A percentile compares a stretch with the other conserved stretches of the same genome.
Evolutionary conservation across 345 rosid species (phyloP).

Genomic region (Gossypium ekmanianum): DNA sequence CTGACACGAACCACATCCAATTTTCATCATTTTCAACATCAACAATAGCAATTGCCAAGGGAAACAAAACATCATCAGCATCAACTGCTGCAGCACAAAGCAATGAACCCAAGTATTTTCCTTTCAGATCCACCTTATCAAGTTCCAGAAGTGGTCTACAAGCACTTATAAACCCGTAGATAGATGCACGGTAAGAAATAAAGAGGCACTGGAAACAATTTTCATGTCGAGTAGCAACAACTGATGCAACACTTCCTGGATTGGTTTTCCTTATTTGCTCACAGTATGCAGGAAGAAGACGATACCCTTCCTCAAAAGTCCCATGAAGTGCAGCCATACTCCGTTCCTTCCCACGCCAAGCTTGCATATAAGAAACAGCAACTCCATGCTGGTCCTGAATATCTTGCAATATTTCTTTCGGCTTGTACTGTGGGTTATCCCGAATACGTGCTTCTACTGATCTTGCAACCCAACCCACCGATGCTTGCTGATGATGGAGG

Average conservation of each 20-base stretch:
- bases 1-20: conserved; percentile 98
- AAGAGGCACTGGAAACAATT: conserved; percentile 94
- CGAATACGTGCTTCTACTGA: conserved; percentile 89
- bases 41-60: conserved; percentile 76
- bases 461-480: conserved; percentile 99
- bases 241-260: conserved; percentile 87
- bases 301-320: conserved; percentile 93
- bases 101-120: conserved; percentile 80
- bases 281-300: conserved; percentile 82
- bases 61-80: conserved; percentile 80
- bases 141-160: conserved; percentile 93
- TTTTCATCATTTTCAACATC: conserved; percentile 81
- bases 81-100: conserved; percentile 92
- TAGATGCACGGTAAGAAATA: conserved; percentile 74
- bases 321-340: conserved; percentile 99
- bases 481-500: conserved; percentile 97
- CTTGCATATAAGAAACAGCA: conserved; percentile 98
- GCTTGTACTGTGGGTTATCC: conserved; percentile 91
- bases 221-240: conserved; percentile 70
- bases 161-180: conserved; percentile 83
- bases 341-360: conserved; percentile 99
- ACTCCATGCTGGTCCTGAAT: conserved; percentile 93
- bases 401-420: conserved; percentile 89
- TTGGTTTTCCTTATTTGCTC: conserved; percentile 76
- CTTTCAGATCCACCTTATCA: conserved; percentile 86